Evolutionary conservation across 2,329 filamentous ascomycete genomes (phyloP), one percentile per base, ranked within the genome.

Genomic region (Epichloe baconii): DNA sequence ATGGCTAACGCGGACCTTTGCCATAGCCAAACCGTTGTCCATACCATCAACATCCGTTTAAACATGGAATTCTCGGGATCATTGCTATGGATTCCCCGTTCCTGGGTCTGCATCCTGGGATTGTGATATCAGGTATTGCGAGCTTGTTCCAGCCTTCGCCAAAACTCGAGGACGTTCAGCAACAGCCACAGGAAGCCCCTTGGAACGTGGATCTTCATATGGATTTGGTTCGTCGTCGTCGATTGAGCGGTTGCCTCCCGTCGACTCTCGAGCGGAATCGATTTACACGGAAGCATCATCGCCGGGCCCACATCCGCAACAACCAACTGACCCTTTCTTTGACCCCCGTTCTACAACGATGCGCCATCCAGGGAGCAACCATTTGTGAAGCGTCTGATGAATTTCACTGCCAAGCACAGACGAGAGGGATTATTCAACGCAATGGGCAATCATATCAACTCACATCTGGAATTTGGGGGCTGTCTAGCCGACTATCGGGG

Each of bases 1-100:
- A 43, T 17, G 17, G n/a, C n/a, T 23, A 49, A 47, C 10, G 7
- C 8, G 8, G 21, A 12, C 5, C 14, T 41, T 21, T 12, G 6
- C 5, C 15, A 14, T 41, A 69, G 68, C 65, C 68, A 8, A 66
- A 67, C 43, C 54, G 52, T 15, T 61, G 60, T 50, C 65, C 67
- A 0, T 64, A 67, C 42, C 58, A 53, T 23, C 61, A 55, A 47
- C 62, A 63, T 52, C 70, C 70, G 11, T 80, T 86, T 57, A 82
- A 80, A 55, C 87, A 95, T 68, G 78, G 81, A 10, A 85, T 95
- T 41, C 67, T 95, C 34, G 90, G 90, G 0, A 83, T 83, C 4
- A 73, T 96, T 51, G 86, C 86, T 51, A 83, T 95, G 47, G 90
- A 96, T 66, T 85, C 86, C 0, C 90, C 90, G 0, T 88, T 94